Percentiles rank a stretch among this genome's conserved stretches.
Conservation (phyloP, 2,329 filamentous ascomycete genomes). For the Teratosphaeria nubilosa region DNA sequence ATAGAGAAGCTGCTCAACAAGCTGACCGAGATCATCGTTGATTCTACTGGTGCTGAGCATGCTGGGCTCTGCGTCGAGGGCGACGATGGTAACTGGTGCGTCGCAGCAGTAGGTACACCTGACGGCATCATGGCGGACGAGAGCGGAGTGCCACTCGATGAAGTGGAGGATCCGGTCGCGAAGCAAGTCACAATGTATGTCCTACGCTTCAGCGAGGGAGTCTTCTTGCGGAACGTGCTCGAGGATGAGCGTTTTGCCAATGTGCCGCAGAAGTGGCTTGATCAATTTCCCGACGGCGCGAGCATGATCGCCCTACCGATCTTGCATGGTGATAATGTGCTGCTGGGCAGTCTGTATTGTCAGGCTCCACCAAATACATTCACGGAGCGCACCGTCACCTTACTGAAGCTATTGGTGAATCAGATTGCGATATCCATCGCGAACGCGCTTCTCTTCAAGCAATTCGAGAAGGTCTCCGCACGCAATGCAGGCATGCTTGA, state of each 20-base stretch:
- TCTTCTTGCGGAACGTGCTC: slow-evolving; percentile 64
- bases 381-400: slow-evolving; percentile 53
- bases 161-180: slow-evolving; percentile 56
- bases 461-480: slow-evolving; percentile 65
- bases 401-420: slow-evolving; percentile 59
- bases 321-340: slow-evolving; percentile 57
- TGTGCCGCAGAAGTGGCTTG: slow-evolving; percentile 58
- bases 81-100: slow-evolving; percentile 54
- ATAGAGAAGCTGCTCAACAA: slow-evolving; percentile 67
- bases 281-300: slow-evolving; percentile 58
- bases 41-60: slow-evolving; percentile 64
- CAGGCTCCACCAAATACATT: slow-evolving; percentile 67
- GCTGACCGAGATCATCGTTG: slow-evolving; percentile 71
- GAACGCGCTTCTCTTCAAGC: slow-evolving; percentile 54
- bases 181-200: slow-evolving; percentile 69
- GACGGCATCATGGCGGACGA: slow-evolving; percentile 61
- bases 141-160: slow-evolving; percentile 53
- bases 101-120: slow-evolving; percentile 63
- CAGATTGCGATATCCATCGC: slow-evolving; percentile 60
- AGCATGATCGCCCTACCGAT: slow-evolving; percentile 75
- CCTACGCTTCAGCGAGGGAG: slow-evolving; percentile 62
- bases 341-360: slow-evolving; percentile 66
- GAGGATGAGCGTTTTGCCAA: slow-evolving; percentile 71
- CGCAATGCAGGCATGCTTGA: slow-evolving; percentile 70
- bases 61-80: slow-evolving; percentile 68